Conservation (phyloP, 2,329 filamentous ascomycete genomes). For the Trichoderma atroviride region DNA sequence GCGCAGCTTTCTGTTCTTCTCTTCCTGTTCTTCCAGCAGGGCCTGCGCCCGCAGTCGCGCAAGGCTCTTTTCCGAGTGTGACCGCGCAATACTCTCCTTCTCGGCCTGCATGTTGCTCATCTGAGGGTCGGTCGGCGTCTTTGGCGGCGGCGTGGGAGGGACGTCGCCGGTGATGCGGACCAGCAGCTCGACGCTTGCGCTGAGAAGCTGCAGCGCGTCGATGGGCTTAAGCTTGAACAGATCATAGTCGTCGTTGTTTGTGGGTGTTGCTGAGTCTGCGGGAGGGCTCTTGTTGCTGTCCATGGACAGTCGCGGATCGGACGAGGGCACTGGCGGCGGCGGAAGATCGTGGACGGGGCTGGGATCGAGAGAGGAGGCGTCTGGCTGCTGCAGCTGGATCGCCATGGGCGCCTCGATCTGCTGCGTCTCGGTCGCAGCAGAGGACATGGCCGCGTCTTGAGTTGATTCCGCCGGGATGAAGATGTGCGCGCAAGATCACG, state of each 20-base stretch:
- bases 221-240: slow-evolving; percentile 73
- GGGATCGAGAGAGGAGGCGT: slow-evolving; percentile 8
- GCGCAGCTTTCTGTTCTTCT: slow-evolving; percentile 31
- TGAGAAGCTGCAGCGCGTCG: slow-evolving; percentile 79
- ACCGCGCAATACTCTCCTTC: slow-evolving; percentile 62
- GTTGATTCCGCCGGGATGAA: background rate
- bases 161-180: slow-evolving; percentile 76
- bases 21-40: slow-evolving; percentile 36
- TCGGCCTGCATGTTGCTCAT: slow-evolving; percentile 66
- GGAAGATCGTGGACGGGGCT: slow-evolving; percentile 35
- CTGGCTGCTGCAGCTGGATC: slow-evolving; percentile 26
- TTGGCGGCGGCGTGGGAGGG: slow-evolving; percentile 75
- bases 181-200: slow-evolving; percentile 69
- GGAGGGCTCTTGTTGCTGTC: slow-evolving; percentile 27
- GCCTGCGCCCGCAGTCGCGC: slow-evolving; percentile 49
- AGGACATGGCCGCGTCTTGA: background rate
- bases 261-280: background rate
- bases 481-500: background rate
- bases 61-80: slow-evolving; percentile 59
- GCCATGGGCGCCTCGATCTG: slow-evolving; percentile 16
- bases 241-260: slow-evolving; percentile 53
- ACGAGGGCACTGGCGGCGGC: slow-evolving; percentile 48
- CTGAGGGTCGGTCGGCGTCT: slow-evolving; percentile 64
- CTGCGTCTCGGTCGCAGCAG: slow-evolving; percentile 8
- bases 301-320: slow-evolving; percentile 41